Evolutionary conservation across 495 filamentous ascomycete genomes (phyloP).

Genomic region (Monascus purpureus): DNA sequence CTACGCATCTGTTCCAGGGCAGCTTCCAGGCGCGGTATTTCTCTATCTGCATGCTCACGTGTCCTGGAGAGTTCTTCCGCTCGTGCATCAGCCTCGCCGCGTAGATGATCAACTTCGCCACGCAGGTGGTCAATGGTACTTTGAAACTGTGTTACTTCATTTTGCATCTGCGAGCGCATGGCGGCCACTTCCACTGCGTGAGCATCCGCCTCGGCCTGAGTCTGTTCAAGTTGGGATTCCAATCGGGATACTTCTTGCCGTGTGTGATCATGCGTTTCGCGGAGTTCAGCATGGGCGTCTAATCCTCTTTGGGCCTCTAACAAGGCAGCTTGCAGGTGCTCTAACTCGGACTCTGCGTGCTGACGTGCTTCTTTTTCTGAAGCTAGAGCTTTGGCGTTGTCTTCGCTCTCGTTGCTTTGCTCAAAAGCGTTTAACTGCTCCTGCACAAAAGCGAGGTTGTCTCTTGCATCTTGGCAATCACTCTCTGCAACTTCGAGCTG

Average conservation of each 20-base stretch:
- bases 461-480: constrained; percentile 22
- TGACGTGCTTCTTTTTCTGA: constrained; percentile 44
- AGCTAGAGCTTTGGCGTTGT: constrained; percentile 17
- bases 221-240: constrained; percentile 2
- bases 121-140: constrained; percentile 9
- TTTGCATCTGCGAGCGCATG: constrained; percentile 5
- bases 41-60: constrained; percentile 5
- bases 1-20: constrained; percentile 10
- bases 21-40: constrained; percentile 9
- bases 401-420: constrained; percentile 15
- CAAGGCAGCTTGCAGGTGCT: constrained; percentile 16
- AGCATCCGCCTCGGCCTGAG: not conserved
- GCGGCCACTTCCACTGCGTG: constrained; percentile 2
- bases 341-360: constrained; percentile 38
- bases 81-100: not conserved
- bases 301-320: constrained; percentile 4
- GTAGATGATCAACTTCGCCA: constrained; percentile 1
- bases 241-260: not conserved
- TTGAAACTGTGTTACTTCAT: constrained; percentile 7
- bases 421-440: constrained; percentile 34
- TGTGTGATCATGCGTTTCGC: not conserved
- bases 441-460: constrained; percentile 29
- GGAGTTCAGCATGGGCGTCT: not conserved
- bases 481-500: constrained; percentile 25
- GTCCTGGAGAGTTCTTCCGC: not conserved